Percentiles rank a stretch among this genome's conserved stretches.
phyloP scores from a whole-genome alignment of 2,329 filamentous ascomycete genomes.

The Fusarium metavorans region DNA sequence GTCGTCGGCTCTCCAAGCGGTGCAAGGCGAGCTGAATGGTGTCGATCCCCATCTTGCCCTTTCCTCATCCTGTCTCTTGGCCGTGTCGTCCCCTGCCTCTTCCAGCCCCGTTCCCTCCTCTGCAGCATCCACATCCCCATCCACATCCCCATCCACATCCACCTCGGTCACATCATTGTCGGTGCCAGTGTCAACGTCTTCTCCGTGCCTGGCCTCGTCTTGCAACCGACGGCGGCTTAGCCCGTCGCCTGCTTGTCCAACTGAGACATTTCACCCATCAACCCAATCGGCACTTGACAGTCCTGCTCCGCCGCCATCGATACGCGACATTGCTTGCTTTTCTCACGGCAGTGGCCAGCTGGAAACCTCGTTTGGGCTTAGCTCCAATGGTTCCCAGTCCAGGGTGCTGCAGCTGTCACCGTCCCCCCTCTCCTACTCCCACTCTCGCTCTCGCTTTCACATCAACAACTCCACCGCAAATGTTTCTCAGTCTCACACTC shows the following conservation, averaged over 20 bases:
- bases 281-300: constrained; percentile 31
- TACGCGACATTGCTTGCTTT: constrained; percentile 36
- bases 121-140: constrained; percentile 42
- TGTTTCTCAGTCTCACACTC: neutral
- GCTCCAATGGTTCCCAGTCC: constrained; percentile 18
- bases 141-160: constrained; percentile 48
- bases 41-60: constrained; percentile 31
- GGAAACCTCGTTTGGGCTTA: constrained; percentile 35
- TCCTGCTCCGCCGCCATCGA: constrained; percentile 33
- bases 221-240: constrained; percentile 33
- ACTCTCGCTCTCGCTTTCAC: neutral
- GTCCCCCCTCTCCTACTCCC: neutral
- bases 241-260: constrained; percentile 31
- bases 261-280: constrained; percentile 43
- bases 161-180: constrained; percentile 39
- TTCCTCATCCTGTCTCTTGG: constrained; percentile 38
- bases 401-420: constrained; percentile 25
- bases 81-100: constrained; percentile 50
- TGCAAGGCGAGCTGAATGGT: constrained; percentile 21
- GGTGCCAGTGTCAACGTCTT: neutral
- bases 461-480: constrained; percentile 23
- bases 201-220: neutral
- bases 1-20: constrained; percentile 29
- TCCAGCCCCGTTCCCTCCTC: constrained; percentile 39
- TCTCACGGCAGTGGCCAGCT: constrained; percentile 40